Evolutionary conservation across 108 stramenopile species (phyloP), one percentile per base, ranked within the genome.

Genomic region (Pelagomonas calceolata): DNA sequence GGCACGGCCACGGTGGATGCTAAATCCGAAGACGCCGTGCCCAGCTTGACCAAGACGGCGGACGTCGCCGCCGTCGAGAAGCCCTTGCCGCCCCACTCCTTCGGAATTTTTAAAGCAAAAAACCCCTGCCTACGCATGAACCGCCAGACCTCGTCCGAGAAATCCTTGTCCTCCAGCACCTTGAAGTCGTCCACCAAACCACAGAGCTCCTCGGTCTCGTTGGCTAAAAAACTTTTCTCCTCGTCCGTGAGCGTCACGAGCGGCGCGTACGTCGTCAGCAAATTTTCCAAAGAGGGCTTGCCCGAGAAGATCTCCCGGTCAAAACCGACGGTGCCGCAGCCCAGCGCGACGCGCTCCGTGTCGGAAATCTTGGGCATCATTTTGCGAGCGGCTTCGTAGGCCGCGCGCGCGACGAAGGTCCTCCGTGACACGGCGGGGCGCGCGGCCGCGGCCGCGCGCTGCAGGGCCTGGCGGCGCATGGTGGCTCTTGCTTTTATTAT

Each of bases 311-410:
- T 89, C 36, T 98, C 95, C 16, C 93, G 87, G 70, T 98, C 97
- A 78, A 98, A 98, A 45, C 97, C 97, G 79, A 97, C 93, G 36
- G 95, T 94, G 34, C 95, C 95, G 69, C 92, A 93, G 36, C 93
- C 94, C 46, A 97, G 81, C n/a, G 95, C 95, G 70, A 94, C 92
- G 64, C 93, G 89, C 76, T 97, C 95, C 0, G 95, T 97, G 73
- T 92, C 86, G 44, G 88, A 90, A 74, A 97, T 95, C 36, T 92
- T 79, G 37, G 95, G 95, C 87, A 94, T 94, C 66, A 95, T 45
- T n/a, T n/a, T n/a, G n/a, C n/a, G n/a, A n/a, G n/a, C n/a, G n/a
- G n/a, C n/a, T n/a, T n/a, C n/a, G n/a, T n/a, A n/a, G n/a, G n/a
- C n/a, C n/a, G n/a, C n/a, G n/a, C n/a, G n/a, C n/a, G n/a, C n/a